A percentile compares a stretch with the other conserved stretches of the same genome.
phyloP scores from a whole-genome alignment of 768 basidiomycete genomes.

The Pleurotus salmoneostramineus region DNA sequence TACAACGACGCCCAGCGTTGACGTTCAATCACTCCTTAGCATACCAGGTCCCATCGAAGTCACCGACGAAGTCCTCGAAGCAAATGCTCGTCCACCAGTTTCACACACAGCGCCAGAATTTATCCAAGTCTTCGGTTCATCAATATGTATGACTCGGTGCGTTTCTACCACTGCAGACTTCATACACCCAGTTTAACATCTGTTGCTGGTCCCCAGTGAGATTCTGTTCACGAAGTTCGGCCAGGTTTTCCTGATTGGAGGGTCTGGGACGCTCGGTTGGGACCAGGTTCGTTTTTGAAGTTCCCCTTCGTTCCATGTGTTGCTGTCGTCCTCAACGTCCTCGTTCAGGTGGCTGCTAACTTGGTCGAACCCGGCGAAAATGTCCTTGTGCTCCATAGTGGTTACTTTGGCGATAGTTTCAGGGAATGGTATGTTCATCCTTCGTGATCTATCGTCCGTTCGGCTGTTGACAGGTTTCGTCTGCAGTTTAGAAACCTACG shows the following conservation, averaged over 20 bases:
- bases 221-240: conserved; percentile 64
- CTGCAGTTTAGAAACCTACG: conserved; percentile 68
- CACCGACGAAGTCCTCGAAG: conserved; percentile 51
- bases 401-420: conserved; percentile 89
- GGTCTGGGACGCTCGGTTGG: conserved; percentile 90
- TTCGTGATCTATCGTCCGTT: neutral
- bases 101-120: conserved; percentile 85
- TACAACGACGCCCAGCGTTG: neutral
- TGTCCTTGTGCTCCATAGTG: conserved; percentile 76
- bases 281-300: conserved; percentile 52
- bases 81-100: conserved; percentile 78
- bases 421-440: conserved; percentile 59
- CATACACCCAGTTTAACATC: neutral
- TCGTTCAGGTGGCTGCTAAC: conserved; percentile 71
- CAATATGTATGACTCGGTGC: conserved; percentile 68
- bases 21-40: conserved; percentile 19
- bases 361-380: conserved; percentile 69
- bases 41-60: conserved; percentile 54
- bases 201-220: conserved; percentile 31
- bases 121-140: conserved; percentile 73
- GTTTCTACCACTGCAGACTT: conserved; percentile 5
- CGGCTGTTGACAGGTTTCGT: neutral
- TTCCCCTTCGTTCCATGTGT: neutral
- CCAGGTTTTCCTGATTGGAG: conserved; percentile 83
- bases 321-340: neutral